These are phyloP conservation scores for Apiospora sp. DNA, from an alignment of 2,329 filamentous ascomycete species.

Conservation along the genomic window DNA sequence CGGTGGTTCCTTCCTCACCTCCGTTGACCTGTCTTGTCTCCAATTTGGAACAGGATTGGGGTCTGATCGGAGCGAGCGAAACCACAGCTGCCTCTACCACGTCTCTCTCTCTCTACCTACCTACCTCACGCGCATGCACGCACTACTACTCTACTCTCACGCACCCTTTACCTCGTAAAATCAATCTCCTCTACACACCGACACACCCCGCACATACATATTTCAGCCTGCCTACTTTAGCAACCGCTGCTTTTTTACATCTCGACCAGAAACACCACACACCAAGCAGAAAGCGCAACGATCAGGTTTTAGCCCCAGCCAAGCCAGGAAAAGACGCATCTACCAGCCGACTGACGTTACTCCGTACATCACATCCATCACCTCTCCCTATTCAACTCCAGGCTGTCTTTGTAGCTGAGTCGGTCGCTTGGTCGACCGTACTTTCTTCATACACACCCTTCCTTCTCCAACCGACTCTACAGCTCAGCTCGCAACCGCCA, in stretches of 20 bases:
- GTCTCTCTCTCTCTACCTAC: neutral
- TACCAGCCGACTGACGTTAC: neutral
- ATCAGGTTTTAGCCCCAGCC: neutral
- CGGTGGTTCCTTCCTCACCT: slow-evolving; percentile 15
- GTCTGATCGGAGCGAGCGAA: slow-evolving; percentile 14
- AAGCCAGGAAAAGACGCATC: slow-evolving; percentile 13
- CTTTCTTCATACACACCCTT: neutral
- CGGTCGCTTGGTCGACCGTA: slow-evolving; percentile 15
- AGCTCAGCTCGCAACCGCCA: neutral
- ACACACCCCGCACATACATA: slow-evolving; percentile 7
- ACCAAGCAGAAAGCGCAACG: neutral
- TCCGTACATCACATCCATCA: neutral
- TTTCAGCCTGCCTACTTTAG: neutral
- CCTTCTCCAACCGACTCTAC: neutral
- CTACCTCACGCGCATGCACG: neutral
- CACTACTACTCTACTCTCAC: slow-evolving; percentile 1
- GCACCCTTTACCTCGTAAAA: slow-evolving; percentile 11
- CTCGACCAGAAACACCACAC: neutral
- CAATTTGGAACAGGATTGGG: slow-evolving; percentile 16
- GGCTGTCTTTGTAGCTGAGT: slow-evolving; percentile 9
- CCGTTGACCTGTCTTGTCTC: slow-evolving; percentile 10
- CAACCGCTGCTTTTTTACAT: neutral
- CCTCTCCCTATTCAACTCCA: neutral
- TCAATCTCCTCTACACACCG: slow-evolving; percentile 17
- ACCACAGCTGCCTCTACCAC: slow-evolving; percentile 16